A percentile compares a stretch with the other conserved stretches of the same genome.
Conservation (phyloP, 345 rosid genomes). For the Populus alba region DNA sequence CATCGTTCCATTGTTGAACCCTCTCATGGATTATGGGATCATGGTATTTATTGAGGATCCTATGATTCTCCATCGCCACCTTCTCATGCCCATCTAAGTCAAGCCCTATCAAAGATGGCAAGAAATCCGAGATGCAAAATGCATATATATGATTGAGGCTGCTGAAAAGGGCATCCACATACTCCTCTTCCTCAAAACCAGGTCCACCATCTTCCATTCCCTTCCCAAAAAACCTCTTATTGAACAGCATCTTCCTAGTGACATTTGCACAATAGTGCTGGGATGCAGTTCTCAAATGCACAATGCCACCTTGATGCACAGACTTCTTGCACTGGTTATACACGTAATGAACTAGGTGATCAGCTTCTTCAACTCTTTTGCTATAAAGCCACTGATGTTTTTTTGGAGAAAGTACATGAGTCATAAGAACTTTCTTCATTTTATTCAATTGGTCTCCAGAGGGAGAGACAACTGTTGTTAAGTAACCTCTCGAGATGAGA, state of each 20-base stretch:
- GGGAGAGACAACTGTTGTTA: slow-evolving; percentile 31
- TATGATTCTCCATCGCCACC: slow-evolving; percentile 4
- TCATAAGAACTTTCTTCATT: slow-evolving; percentile 37
- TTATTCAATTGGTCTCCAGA: slow-evolving; percentile 48
- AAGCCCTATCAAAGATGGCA: slow-evolving; percentile 39
- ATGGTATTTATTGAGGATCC: slow-evolving; percentile 27
- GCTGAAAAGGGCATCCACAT: slow-evolving; percentile 44
- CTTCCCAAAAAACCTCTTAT: slow-evolving; percentile 23
- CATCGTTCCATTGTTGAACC: slow-evolving; percentile 33
- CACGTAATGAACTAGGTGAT: slow-evolving; percentile 35
- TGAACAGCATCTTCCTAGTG: slow-evolving; percentile 21
- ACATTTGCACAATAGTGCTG: slow-evolving; percentile 27
- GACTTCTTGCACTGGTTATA: slow-evolving; percentile 22
- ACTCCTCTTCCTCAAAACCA: slow-evolving; percentile 26
- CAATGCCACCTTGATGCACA: neutral
- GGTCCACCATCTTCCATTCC: slow-evolving; percentile 26
- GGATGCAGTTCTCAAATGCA: slow-evolving; percentile 10
- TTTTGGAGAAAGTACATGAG: slow-evolving; percentile 19
- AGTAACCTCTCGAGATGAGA: slow-evolving; percentile 27
- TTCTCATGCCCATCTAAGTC: slow-evolving; percentile 44
- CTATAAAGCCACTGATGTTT: slow-evolving; percentile 13
- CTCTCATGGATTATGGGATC: slow-evolving; percentile 37
- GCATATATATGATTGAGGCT: slow-evolving; percentile 31
- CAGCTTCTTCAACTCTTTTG: slow-evolving; percentile 42
- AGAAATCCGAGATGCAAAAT: slow-evolving; percentile 46